Conservation (phyloP, 2,329 filamentous ascomycete genomes). For the Oidium heveae region DNA sequence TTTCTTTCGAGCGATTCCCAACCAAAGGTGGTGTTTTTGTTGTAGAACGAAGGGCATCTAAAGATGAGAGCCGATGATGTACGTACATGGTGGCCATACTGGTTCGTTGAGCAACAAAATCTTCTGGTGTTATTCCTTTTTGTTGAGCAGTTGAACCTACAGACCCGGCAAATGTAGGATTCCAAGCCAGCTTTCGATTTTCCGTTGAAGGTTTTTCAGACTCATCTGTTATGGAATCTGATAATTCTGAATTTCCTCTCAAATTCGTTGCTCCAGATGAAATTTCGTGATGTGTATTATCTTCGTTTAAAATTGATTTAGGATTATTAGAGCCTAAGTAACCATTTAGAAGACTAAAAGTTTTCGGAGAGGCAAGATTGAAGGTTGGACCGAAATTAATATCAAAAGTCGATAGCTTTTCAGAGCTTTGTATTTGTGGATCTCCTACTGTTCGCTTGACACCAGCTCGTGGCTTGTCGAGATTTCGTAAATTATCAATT, state of each 20-base stretch:
- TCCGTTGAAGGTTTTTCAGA: constrained; percentile 18
- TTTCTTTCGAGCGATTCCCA: constrained; percentile 15
- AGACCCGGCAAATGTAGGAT: constrained; percentile 35
- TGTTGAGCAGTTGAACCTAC: constrained; percentile 15
- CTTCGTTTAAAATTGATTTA: constrained; percentile 33
- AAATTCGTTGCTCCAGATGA: constrained; percentile 10
- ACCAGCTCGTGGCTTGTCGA: constrained; percentile 50
- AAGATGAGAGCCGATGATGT: constrained; percentile 32
- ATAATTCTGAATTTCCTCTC: constrained; percentile 15
- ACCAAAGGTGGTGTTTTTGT: constrained; percentile 19
- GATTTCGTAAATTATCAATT: constrained; percentile 18
- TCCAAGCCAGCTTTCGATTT: constrained; percentile 51
- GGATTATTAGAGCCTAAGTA: constrained; percentile 6
- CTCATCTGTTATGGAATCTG: constrained; percentile 15
- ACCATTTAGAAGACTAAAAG: constrained; percentile 33
- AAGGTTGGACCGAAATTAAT: constrained; percentile 75
- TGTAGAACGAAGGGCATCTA: constrained; percentile 19
- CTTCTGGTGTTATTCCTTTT: constrained; percentile 40
- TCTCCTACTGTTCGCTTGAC: constrained; percentile 52
- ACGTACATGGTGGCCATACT: constrained; percentile 29
- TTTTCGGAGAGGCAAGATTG: constrained; percentile 17
- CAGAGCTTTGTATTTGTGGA: constrained; percentile 3
- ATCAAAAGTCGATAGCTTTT: constrained; percentile 23
- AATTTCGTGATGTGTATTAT: constrained; percentile 3
- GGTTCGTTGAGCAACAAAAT: constrained; percentile 62